Evolutionary conservation across 2,329 filamentous ascomycete genomes (phyloP).

Genomic region (Fusarium illudens): DNA sequence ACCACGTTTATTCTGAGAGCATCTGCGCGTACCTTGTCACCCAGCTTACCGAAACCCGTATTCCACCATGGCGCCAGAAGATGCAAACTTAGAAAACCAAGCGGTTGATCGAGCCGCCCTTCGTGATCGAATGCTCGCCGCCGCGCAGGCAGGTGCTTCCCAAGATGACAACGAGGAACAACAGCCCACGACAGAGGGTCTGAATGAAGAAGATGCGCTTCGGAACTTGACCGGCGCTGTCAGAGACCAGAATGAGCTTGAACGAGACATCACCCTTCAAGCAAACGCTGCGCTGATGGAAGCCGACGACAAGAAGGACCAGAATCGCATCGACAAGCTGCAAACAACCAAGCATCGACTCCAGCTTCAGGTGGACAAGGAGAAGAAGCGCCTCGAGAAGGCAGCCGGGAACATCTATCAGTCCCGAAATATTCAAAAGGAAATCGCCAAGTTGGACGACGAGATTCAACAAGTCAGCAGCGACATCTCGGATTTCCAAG

Average conservation of each 20-base stretch:
- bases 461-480: slow-evolving; percentile 71
- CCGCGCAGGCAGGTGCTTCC: slow-evolving; percentile 40
- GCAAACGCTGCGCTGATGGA: slow-evolving; percentile 68
- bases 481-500: slow-evolving; percentile 82
- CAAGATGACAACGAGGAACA: slow-evolving; percentile 14
- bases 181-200: slow-evolving; percentile 35
- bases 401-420: slow-evolving; percentile 57
- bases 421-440: slow-evolving; percentile 66
- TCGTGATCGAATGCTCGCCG: slow-evolving; percentile 44
- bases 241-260: slow-evolving; percentile 87
- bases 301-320: slow-evolving; percentile 69
- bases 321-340: slow-evolving; percentile 68
- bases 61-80: slow-evolving; percentile 42
- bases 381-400: slow-evolving; percentile 57
- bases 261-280: slow-evolving; percentile 79
- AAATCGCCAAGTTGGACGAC: slow-evolving; percentile 72
- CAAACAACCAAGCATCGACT: slow-evolving; percentile 65
- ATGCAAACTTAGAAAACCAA: slow-evolving; percentile 26
- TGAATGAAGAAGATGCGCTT: slow-evolving; percentile 69
- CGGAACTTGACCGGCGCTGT: slow-evolving; percentile 72
- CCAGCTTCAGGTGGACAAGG: slow-evolving; percentile 68
- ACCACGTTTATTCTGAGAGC: not conserved
- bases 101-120: slow-evolving; percentile 40
- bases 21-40: not conserved
- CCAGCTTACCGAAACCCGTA: not conserved